phyloP scores from a whole-genome alignment of 148 eudicot species.

The Cornus controversa region DNA sequence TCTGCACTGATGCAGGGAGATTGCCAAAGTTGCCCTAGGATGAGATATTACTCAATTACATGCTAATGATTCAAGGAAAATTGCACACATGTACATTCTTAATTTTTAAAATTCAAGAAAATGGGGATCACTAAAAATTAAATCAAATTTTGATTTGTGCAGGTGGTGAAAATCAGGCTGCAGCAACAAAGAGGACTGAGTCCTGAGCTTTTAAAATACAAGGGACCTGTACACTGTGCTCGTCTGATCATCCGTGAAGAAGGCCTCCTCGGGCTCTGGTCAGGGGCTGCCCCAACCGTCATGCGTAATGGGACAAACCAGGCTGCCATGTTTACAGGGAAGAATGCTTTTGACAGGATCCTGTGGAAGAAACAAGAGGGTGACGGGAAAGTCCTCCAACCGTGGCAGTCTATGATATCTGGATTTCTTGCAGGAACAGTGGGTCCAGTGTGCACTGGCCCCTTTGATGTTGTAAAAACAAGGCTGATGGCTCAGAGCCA shows the following conservation, averaged over 20 bases:
- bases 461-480: conserved; percentile 95
- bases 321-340: conserved; percentile 94
- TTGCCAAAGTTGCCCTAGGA: too few relatives aligned
- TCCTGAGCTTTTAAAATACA: conserved; percentile 70
- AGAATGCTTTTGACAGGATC: conserved; percentile 61
- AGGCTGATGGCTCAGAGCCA: conserved; percentile 91
- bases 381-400: conserved; percentile 70
- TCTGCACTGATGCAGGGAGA: too few relatives aligned
- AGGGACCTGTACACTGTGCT: conserved; percentile 93
- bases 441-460: conserved; percentile 91
- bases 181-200: conserved; percentile 92
- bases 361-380: conserved; percentile 92
- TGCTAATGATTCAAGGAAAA: too few relatives aligned
- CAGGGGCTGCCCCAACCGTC: conserved; percentile 93
- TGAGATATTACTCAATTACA: too few relatives aligned
- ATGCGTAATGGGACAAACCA: conserved; percentile 99
- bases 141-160: conserved; percentile 18
- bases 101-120: neutral
- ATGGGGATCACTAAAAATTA: neutral
- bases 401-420: conserved; percentile 97
- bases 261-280: conserved; percentile 87
- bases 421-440: conserved; percentile 97
- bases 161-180: conserved; percentile 92
- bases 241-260: conserved; percentile 78
- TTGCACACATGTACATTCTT: neutral